Evolutionary conservation across 78 protist genomes (phyloP).

Genomic region (Mantamonas sphyraenae): DNA sequence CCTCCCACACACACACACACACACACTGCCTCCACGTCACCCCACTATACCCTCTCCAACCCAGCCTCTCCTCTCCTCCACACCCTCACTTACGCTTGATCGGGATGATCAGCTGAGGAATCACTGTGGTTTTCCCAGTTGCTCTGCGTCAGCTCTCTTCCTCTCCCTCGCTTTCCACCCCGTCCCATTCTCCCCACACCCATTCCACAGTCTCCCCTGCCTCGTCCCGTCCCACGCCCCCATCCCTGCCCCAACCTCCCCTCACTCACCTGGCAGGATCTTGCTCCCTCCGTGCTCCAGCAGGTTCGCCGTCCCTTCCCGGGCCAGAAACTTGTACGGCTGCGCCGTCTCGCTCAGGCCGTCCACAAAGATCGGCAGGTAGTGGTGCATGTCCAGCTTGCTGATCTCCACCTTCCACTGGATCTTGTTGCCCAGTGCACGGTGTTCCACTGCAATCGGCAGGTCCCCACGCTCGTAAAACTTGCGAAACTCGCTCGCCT

Average conservation of each 20-base stretch:
- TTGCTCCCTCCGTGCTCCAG: conserved; percentile 64
- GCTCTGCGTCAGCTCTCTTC: no score
- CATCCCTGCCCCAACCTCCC: no score
- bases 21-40: no score
- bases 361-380: conserved; percentile 88
- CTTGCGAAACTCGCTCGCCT: conserved; percentile 60
- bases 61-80: no score
- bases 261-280: conserved; percentile 73
- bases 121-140: no score
- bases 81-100: no score
- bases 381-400: conserved; percentile 88
- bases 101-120: conserved; percentile 90
- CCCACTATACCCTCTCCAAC: no score
- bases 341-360: conserved; percentile 82
- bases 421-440: conserved; percentile 49
- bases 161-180: no score
- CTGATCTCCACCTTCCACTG: conserved; percentile 77
- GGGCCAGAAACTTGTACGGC: conserved; percentile 81
- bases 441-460: conserved; percentile 73
- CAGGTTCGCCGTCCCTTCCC: conserved; percentile 64
- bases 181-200: no score
- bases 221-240: no score
- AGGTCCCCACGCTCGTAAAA: conserved; percentile 91
- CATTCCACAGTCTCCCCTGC: no score
- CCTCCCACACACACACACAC: no score